These are phyloP conservation scores for Calocybe gambosa DNA, from an alignment of 1,284 basidiomycete genomes.

Conservation along the genomic window DNA sequence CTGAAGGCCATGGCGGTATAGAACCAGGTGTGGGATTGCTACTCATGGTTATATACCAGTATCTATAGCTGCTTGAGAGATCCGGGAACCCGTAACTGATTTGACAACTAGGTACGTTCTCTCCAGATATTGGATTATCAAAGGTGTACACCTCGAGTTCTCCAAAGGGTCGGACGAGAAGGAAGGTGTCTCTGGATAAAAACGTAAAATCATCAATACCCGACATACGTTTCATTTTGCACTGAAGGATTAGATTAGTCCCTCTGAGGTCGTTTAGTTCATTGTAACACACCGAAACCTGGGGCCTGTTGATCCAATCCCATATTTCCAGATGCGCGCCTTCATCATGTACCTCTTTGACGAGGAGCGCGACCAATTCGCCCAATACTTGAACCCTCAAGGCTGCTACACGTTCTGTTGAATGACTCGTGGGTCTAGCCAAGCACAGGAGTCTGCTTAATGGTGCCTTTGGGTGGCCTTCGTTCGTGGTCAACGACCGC, in stretches of 20 bases:
- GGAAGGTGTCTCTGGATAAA: conserved; percentile 36
- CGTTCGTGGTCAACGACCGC: conserved; percentile 41
- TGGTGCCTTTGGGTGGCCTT: conserved; percentile 39
- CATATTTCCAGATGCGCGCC: conserved; percentile 39
- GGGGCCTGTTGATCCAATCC: conserved; percentile 36
- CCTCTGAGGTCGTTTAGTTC: not conserved
- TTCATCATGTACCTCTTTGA: conserved; percentile 36
- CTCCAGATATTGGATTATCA: conserved; percentile 26
- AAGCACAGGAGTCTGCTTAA: conserved; percentile 32
- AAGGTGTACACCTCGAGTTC: conserved; percentile 43
- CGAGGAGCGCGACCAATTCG: conserved; percentile 38
- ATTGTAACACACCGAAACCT: conserved; percentile 29
- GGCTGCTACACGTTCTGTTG: conserved; percentile 30
- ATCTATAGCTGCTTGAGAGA: conserved; percentile 35
- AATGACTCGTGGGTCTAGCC: conserved; percentile 20
- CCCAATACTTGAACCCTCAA: conserved; percentile 44
- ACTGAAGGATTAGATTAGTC: conserved; percentile 23
- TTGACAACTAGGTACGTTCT: conserved; percentile 25
- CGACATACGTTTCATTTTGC: conserved; percentile 26
- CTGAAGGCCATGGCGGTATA: conserved; percentile 19
- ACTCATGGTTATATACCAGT: conserved; percentile 46
- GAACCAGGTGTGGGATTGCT: conserved; percentile 38
- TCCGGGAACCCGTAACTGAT: conserved; percentile 36
- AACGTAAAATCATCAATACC: conserved; percentile 50
- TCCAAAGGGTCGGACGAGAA: conserved; percentile 38